A percentile compares a stretch with the other conserved stretches of the same genome.
phyloP scores from a whole-genome alignment of 179 eudicot genomes.

The Beta lomatogona region DNA sequence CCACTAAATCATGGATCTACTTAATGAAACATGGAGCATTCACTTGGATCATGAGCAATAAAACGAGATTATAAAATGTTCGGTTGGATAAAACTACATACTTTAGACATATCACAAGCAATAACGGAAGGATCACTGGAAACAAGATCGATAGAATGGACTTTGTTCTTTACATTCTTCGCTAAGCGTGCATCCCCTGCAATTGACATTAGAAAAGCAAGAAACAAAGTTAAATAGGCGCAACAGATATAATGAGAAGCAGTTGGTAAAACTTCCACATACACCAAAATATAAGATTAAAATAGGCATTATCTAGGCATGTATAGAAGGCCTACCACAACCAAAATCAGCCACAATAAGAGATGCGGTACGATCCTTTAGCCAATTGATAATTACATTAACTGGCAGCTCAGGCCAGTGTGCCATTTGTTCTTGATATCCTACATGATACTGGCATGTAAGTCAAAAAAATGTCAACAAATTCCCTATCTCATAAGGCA shows the following conservation, averaged over 20 bases:
- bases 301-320: background rate
- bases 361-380: conserved; percentile 71
- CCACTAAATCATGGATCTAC: background rate
- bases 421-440: conserved; percentile 98
- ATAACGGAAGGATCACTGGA: conserved; percentile 87
- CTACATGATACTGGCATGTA: conserved; percentile 90
- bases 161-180: conserved; percentile 84
- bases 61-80: conserved; percentile 1
- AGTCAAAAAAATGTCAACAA: conserved; percentile 36
- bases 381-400: conserved; percentile 83
- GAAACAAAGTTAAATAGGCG: background rate
- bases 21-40: background rate
- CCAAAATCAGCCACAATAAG: conserved; percentile 95
- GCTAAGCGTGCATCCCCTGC: conserved; percentile 94
- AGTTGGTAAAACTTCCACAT: background rate
- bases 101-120: conserved; percentile 96
- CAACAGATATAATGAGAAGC: background rate
- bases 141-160: conserved; percentile 87
- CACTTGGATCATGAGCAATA: background rate
- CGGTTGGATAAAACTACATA: conserved; percentile 33
- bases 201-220: background rate
- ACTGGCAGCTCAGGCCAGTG: conserved; percentile 98
- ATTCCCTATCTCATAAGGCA: conserved; percentile 5
- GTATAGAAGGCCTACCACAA: conserved; percentile 64
- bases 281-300: background rate